Evolutionary conservation across 2,329 filamentous ascomycete species (phyloP), one percentile per base, ranked within the genome.

Genomic region (Alternaria triticimaculans): DNA sequence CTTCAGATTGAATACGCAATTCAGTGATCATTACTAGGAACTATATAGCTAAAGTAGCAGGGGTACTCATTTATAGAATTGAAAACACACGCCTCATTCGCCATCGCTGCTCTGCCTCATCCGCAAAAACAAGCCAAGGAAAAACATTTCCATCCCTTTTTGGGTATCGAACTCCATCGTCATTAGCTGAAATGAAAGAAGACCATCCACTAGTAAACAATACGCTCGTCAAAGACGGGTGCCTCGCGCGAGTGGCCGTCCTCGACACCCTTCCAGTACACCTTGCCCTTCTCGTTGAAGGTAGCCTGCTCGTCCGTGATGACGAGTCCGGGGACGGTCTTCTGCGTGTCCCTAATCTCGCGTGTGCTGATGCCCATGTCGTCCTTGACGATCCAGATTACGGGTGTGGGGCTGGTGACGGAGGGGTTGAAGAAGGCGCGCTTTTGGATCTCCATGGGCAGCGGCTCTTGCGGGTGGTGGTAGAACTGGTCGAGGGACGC

Each of bases 351-450:
- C 45, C 72, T 65, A 18, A 83, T 80, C 66, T 84, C 82, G 46
- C 82, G 75, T 64, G 76, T 76, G 4, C 76, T 79, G 10, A 84
- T 79, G 4, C 83, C 82, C 72, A 82, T 76, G 14, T 78, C 76
- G 62, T 85, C 83, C 14, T 72, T 72, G 1, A 82, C 81, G 18
- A 84, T 81, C 83, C 83, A 85, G 14, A 85, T 62, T 14, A 80
- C 78, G 3, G 83, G 82, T 2, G 78, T 81, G 53, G 81, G 78
- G 15, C 76, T 78, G 1, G 78, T 83, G 37, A 85, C 76, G 0
- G 80, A 81, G 2, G 83, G 83, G 53, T 82, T 80, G 54, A 81
- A 75, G 69, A 79, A 85, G 5, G 83, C 83, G 45, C 81, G 78
- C 59, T 80, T 77, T 43, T 77, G 76, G 37, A 82, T 64, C 62